Evolutionary conservation across 78 protist species (phyloP).

Genomic region (Polysphondylium violaceum): DNA sequence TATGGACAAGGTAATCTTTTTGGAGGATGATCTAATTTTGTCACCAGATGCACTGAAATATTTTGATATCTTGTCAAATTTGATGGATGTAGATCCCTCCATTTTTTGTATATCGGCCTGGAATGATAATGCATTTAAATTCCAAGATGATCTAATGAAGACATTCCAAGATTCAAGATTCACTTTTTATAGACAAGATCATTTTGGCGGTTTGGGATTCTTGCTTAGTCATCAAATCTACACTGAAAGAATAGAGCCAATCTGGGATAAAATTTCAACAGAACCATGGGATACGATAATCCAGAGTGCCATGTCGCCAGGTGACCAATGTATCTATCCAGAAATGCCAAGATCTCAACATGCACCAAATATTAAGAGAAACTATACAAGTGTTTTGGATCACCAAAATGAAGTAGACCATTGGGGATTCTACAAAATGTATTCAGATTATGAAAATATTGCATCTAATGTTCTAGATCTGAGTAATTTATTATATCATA

Average conservation of each 20-base stretch:
- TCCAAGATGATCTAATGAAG: neutral
- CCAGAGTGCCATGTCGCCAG: constrained; percentile 10
- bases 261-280: neutral
- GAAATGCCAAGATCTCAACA: constrained; percentile 50
- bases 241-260: constrained; percentile 4
- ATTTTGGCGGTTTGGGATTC: constrained; percentile 73
- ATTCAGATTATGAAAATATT: neutral
- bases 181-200: constrained; percentile 34
- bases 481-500: neutral
- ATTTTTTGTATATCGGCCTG: constrained; percentile 89
- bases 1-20: neutral
- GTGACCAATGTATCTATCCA: constrained; percentile 51
- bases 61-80: constrained; percentile 57
- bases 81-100: constrained; percentile 80
- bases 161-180: neutral
- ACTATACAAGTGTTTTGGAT: neutral
- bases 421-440: constrained; percentile 46
- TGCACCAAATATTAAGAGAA: constrained; percentile 11
- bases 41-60: constrained; percentile 89
- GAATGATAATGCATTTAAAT: constrained; percentile 91
- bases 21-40: constrained; percentile 87
- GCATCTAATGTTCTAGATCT: neutral
- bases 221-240: neutral
- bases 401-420: constrained; percentile 25
- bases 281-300: constrained; percentile 60